A percentile compares a stretch with the other conserved stretches of the same genome.
Conservation (phyloP, 2,329 filamentous ascomycete genomes). For the Aureobasidium sp. region DNA sequence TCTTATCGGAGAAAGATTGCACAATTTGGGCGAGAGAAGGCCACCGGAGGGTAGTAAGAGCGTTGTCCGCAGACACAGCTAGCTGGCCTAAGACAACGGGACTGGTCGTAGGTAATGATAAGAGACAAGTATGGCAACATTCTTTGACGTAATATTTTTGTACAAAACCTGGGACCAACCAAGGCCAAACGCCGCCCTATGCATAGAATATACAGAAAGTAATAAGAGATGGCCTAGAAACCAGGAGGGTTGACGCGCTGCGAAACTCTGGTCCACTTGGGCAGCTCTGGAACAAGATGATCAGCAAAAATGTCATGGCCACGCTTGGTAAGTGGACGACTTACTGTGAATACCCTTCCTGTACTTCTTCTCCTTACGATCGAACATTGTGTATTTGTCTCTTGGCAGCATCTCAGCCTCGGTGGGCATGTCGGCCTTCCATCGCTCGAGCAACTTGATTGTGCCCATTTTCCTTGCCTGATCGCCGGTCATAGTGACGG, state of each 20-base stretch:
- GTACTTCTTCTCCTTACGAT: conserved; percentile 90
- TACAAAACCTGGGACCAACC: conserved; percentile 1
- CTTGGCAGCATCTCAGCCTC: conserved; percentile 91
- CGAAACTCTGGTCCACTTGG: conserved; percentile 87
- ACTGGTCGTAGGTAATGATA: neutral
- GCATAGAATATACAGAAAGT: conserved; percentile 17
- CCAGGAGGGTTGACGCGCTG: conserved; percentile 91
- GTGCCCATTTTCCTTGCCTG: conserved; percentile 40
- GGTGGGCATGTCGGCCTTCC: conserved; percentile 93
- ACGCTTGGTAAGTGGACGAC: conserved; percentile 24
- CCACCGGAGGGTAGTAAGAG: conserved; percentile 24
- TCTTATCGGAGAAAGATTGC: conserved; percentile 83
- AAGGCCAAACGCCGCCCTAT: conserved; percentile 9
- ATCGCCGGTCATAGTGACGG: conserved; percentile 16
- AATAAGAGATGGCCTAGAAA: conserved; percentile 48
- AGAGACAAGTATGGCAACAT: conserved; percentile 1
- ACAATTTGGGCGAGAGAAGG: conserved; percentile 72
- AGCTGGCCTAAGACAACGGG: neutral
- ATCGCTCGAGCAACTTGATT: conserved; percentile 70
- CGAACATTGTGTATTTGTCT: conserved; percentile 98
- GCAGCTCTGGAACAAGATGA: conserved; percentile 25
- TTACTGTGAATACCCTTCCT: conserved; percentile 95
- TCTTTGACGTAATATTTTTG: conserved; percentile 5
- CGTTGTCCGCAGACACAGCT: conserved; percentile 21
- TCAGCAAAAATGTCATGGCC: conserved; percentile 20